A percentile compares a stretch with the other conserved stretches of the same genome.
phyloP scores from a whole-genome alignment of 805 yeast genomes.

The Yarrowia porcina region DNA sequence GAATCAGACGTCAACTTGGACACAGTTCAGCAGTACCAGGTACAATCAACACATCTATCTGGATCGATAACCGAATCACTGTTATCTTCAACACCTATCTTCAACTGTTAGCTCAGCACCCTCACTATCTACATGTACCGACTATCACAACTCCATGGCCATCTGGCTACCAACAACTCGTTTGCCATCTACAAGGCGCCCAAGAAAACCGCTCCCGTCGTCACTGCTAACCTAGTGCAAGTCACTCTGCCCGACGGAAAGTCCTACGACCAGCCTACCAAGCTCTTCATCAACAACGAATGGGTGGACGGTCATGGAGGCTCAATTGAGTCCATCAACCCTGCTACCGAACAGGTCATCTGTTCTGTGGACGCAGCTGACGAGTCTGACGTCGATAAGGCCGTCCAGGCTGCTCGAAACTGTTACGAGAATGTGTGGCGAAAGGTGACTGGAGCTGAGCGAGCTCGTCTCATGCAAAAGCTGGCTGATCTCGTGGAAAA shows the following conservation, averaged over 20 bases:
- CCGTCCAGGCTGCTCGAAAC: constrained; percentile 77
- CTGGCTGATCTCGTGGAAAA: constrained; percentile 76
- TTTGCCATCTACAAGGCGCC: constrained; percentile 18
- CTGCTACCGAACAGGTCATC: constrained; percentile 71
- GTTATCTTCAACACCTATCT: too few species aligned
- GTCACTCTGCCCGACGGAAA: constrained; percentile 61
- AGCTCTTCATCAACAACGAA: constrained; percentile 76
- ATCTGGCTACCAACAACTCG: not conserved
- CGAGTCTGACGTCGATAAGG: constrained; percentile 74
- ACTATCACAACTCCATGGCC: constrained; percentile 1
- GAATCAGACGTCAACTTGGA: too few species aligned
- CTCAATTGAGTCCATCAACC: constrained; percentile 60
- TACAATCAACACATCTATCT: too few species aligned
- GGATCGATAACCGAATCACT: not conserved
- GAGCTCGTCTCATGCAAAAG: constrained; percentile 61
- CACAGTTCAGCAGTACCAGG: too few species aligned
- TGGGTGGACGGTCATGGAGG: constrained; percentile 60
- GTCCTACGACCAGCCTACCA: constrained; percentile 73
- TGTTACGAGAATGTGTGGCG: constrained; percentile 78
- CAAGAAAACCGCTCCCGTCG: constrained; percentile 5
- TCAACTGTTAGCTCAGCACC: not conserved
- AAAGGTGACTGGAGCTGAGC: constrained; percentile 58
- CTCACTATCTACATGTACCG: not conserved
- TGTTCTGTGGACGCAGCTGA: constrained; percentile 70
- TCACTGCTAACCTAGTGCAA: constrained; percentile 23